Conservation (phyloP, 1,139 yeast species). For the Kodamaea derodonti region DNA sequence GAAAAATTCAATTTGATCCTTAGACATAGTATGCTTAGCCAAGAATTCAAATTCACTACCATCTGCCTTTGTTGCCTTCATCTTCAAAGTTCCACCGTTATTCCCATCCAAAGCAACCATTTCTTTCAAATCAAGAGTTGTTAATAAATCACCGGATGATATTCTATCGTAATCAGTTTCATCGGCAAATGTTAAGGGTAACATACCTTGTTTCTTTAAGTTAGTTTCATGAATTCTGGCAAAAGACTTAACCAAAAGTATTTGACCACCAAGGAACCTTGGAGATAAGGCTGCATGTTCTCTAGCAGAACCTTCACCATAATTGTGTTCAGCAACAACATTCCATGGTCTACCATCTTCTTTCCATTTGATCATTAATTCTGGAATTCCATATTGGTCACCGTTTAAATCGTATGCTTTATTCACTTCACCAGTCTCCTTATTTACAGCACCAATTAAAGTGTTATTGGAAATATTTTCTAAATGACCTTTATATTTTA, state of each 20-base stretch:
- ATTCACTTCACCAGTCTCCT: constrained; percentile 95
- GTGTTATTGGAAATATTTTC: constrained; percentile 95
- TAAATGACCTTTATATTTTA: constrained; percentile 95
- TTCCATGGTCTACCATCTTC: constrained; percentile 81
- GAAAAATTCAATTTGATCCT: constrained; percentile 92
- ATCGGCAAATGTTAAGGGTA: constrained; percentile 87
- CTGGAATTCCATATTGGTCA: constrained; percentile 78
- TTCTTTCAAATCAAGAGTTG: constrained; percentile 73
- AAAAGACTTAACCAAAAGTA: constrained; percentile 88
- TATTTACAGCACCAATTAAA: constrained; percentile 93
- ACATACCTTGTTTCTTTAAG: constrained; percentile 79
- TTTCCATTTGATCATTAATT: constrained; percentile 94
- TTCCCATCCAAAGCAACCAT: constrained; percentile 78
- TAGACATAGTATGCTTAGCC: constrained; percentile 93
- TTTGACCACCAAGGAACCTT: constrained; percentile 84
- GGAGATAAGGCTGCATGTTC: constrained; percentile 98
- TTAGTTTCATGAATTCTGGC: constrained; percentile 77
- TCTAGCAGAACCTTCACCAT: constrained; percentile 99
- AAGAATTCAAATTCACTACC: constrained; percentile 69
- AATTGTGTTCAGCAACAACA: constrained; percentile 95
- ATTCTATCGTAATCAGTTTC: constrained; percentile 85
- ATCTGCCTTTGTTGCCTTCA: constrained; percentile 65
- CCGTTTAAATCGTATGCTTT: constrained; percentile 87
- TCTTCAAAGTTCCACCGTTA: constrained; percentile 75
- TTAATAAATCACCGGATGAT: constrained; percentile 70